Conservation (phyloP, 169 alveolate species). For the Cytauxzoon felis region DNA sequence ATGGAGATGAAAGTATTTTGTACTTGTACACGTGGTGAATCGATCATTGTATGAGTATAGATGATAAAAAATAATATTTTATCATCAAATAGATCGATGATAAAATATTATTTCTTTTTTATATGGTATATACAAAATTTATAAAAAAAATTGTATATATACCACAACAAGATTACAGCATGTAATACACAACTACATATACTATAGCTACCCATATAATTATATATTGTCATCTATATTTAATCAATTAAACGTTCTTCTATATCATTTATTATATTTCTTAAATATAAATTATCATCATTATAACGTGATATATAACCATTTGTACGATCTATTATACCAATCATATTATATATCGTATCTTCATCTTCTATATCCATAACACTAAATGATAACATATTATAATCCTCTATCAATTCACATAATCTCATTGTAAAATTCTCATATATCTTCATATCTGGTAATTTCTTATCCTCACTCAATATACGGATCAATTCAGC, state of each 20-base stretch:
- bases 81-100: no score
- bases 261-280: background rate
- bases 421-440: conserved; percentile 31
- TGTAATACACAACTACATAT: background rate
- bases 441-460: conserved; percentile 32
- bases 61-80: no score
- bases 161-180: conserved; percentile 13
- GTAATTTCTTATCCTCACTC: conserved; percentile 12
- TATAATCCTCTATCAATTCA: conserved; percentile 56
- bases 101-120: no score
- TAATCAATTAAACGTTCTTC: background rate
- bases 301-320: conserved; percentile 74
- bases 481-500: conserved; percentile 20
- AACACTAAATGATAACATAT: conserved; percentile 68
- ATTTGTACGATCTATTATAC: conserved; percentile 76
- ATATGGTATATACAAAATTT: no score
- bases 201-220: background rate
- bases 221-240: background rate
- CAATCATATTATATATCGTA: conserved; percentile 72
- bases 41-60: no score
- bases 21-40: background rate
- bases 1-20: conserved; percentile 7
- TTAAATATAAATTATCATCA: background rate
- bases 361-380: conserved; percentile 80
- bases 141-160: no score